Evolutionary conservation across 2,329 filamentous ascomycete genomes (phyloP).

Genomic region (Aspergillus arachidicola): DNA sequence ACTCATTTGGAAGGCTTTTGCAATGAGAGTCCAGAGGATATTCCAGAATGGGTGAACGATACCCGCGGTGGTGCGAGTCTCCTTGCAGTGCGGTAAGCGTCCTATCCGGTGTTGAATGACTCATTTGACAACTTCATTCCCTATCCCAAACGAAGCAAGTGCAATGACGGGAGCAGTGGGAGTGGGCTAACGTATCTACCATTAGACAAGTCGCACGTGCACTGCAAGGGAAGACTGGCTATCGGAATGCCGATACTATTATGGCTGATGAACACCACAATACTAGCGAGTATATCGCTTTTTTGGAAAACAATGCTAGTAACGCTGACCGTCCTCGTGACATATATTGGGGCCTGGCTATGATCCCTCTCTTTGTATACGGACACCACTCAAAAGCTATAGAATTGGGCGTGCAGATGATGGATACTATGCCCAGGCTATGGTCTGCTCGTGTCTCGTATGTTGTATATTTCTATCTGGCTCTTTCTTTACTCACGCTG

Average conservation of each 20-base stretch:
- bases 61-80: constrained; percentile 62
- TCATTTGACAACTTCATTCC: neutral
- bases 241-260: constrained; percentile 49
- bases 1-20: constrained; percentile 61
- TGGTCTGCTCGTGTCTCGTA: constrained; percentile 50
- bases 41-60: constrained; percentile 59
- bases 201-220: constrained; percentile 57
- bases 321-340: constrained; percentile 57
- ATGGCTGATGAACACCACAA: constrained; percentile 60
- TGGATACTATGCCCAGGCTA: constrained; percentile 45
- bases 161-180: neutral
- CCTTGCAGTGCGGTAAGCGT: constrained; percentile 48
- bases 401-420: constrained; percentile 44
- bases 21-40: constrained; percentile 58
- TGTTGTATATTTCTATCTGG: constrained; percentile 49
- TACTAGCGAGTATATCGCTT: constrained; percentile 51
- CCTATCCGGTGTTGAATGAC: neutral
- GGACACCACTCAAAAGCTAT: constrained; percentile 50
- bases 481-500: constrained; percentile 46
- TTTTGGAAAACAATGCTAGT: constrained; percentile 46
- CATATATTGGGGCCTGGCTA: constrained; percentile 56
- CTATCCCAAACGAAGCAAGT: neutral
- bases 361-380: constrained; percentile 51
- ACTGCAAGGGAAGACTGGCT: constrained; percentile 63
- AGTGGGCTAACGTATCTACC: constrained; percentile 7